A percentile compares a stretch with the other conserved stretches of the same genome.
These are phyloP conservation scores for Phoma herbarum DNA, from an alignment of 2,329 filamentous ascomycete species.

Conservation along the genomic window DNA sequence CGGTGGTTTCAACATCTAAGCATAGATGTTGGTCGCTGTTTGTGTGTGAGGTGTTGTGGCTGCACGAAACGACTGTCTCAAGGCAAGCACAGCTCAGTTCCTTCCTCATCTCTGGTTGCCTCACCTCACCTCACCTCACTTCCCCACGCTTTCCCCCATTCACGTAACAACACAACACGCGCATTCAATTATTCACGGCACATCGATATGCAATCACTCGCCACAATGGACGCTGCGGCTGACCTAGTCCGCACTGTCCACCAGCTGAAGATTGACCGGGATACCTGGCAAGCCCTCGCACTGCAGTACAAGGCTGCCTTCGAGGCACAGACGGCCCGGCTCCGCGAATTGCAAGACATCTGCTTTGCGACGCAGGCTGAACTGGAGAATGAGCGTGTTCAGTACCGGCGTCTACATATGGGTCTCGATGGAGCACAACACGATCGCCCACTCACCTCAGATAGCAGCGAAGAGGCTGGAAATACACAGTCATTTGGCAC, in stretches of 20 bases:
- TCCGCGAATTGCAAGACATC: slow-evolving; percentile 38
- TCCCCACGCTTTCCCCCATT: neutral
- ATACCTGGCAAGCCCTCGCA: slow-evolving; percentile 43
- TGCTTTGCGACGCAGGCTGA: slow-evolving; percentile 46
- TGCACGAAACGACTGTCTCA: neutral
- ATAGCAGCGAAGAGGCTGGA: slow-evolving; percentile 11
- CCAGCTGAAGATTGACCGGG: slow-evolving; percentile 40
- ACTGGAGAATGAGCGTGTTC: slow-evolving; percentile 41
- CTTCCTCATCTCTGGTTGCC: neutral
- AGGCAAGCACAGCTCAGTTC: slow-evolving; percentile 6
- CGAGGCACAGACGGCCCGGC: slow-evolving; percentile 33
- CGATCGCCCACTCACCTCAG: neutral
- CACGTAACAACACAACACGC: neutral
- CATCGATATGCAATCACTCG: slow-evolving; percentile 30
- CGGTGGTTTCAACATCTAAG: slow-evolving; percentile 62
- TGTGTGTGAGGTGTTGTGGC: neutral
- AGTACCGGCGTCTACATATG: slow-evolving; percentile 25
- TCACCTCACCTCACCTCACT: slow-evolving; percentile 5
- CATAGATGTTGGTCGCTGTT: too few species aligned
- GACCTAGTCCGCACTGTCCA: slow-evolving; percentile 30
- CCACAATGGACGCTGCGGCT: slow-evolving; percentile 17
- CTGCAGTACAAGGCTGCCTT: slow-evolving; percentile 41
- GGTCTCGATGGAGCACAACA: slow-evolving; percentile 7
- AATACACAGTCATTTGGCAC: slow-evolving; percentile 22
- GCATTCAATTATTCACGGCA: slow-evolving; percentile 15